Conservation (phyloP, 2,329 filamentous ascomycete species). For the Alternaria incomplexa region DNA sequence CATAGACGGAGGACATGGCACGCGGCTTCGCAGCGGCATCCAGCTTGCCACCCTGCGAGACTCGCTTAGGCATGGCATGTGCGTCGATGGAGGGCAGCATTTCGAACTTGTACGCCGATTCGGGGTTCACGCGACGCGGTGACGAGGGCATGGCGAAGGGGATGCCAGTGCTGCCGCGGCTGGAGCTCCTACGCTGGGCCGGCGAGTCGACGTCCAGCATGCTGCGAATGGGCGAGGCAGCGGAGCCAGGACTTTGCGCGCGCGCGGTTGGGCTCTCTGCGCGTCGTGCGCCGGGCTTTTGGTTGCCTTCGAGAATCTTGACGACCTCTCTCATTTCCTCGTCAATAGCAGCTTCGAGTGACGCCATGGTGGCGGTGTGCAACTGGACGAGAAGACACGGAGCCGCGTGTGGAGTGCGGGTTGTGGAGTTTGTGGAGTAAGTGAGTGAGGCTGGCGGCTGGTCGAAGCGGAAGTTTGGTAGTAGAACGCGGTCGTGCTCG, state of each 20-base stretch:
- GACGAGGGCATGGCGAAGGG: constrained; percentile 41
- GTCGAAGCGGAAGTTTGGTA: neutral
- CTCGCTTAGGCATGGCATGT: constrained; percentile 51
- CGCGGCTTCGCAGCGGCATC: constrained; percentile 42
- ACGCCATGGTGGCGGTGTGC: constrained; percentile 59
- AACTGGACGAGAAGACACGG: neutral
- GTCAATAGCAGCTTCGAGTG: constrained; percentile 76
- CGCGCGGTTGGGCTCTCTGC: constrained; percentile 50
- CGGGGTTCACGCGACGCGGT: constrained; percentile 46
- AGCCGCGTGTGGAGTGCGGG: constrained; percentile 12
- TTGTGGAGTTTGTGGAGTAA: neutral
- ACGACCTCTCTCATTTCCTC: constrained; percentile 78
- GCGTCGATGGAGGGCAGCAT: constrained; percentile 54
- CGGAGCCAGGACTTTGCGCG: constrained; percentile 61
- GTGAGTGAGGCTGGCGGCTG: constrained; percentile 6
- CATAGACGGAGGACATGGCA: constrained; percentile 55
- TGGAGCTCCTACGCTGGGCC: constrained; percentile 39
- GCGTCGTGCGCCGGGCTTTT: constrained; percentile 27
- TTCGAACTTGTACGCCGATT: constrained; percentile 53
- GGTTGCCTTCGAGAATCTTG: constrained; percentile 66
- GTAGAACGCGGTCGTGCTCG: constrained; percentile 21
- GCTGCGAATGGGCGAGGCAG: constrained; percentile 63
- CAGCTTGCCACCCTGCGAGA: constrained; percentile 52
- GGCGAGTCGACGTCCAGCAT: constrained; percentile 48
- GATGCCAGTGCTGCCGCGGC: constrained; percentile 40